Evolutionary conservation across 805 yeast genomes (phyloP), one percentile per base, ranked within the genome.

Genomic region (Ogataea trehaloabstinens): DNA sequence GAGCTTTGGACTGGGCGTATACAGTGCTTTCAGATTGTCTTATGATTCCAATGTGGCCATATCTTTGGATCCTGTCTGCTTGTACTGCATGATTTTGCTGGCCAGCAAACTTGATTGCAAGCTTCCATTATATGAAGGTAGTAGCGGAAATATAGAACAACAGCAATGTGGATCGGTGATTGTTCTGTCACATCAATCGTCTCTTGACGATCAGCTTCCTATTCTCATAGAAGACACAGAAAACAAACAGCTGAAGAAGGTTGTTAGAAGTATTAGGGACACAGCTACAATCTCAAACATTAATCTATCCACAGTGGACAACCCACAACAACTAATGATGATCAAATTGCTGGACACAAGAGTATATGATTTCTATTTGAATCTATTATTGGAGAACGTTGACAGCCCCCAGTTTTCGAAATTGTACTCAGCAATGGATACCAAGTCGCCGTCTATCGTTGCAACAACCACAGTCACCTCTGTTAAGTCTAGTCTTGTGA

Each of bases 51-150:
- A 53, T 6, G 48, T 56, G 1, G 45, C 58, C 13, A 49, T 75
- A 1, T 79, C 86, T 1, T 66, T 76, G 0, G 89, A 82, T 48
- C 88, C 88, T 0, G 52, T 71, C 11, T 74, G 85, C 34, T 56
- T 79, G 7, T 64, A 66, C 15, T 62, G 70, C 10, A 65, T 75
- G 33, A 56, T 81, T 18, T 51, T 73, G 0, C 53, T 80, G 24
- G 69, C 78, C 25, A 45, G 63, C 28, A 74, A 72, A 45, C 71
- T 74, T 41, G 44, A 50, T 1, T 52, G 74, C 28, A 60, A 59
- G 28, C 52, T 80, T 20, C 82, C 82, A 12, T 49, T 48, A 33
- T 38, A 41, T 16, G 38, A 15, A 30, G 41, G 35, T 28, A 48
- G 20, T 44, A 48, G 12, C 12, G 22, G 11, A 8, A 12, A 10